Conservation (phyloP, 2,329 filamentous ascomycete genomes). For the Neopestalotiopsis clavispora region DNA sequence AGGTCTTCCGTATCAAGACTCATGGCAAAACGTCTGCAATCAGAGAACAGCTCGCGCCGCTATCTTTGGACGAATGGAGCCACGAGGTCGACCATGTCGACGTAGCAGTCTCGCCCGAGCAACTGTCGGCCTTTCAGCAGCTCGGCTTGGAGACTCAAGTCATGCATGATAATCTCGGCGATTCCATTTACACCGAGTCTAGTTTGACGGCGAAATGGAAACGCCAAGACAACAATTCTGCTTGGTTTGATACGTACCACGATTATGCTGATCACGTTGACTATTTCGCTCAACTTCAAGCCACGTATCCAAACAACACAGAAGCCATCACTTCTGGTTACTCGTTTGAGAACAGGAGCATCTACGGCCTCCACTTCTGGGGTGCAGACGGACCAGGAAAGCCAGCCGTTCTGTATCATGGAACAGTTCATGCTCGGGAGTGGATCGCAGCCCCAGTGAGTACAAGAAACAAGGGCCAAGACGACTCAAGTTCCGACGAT, state of each 20-base stretch:
- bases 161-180: constrained; percentile 34
- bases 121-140: constrained; percentile 31
- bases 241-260: constrained; percentile 61
- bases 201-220: constrained; percentile 20
- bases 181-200: constrained; percentile 34
- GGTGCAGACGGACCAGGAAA: constrained; percentile 49
- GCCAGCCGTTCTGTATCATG: constrained; percentile 55
- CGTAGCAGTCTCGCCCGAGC: constrained; percentile 37
- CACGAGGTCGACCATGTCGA: constrained; percentile 30
- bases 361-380: constrained; percentile 65
- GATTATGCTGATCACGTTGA: constrained; percentile 55
- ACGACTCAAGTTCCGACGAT: background rate
- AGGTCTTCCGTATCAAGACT: constrained; percentile 35
- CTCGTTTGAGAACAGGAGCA: constrained; percentile 52
- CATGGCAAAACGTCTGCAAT: constrained; percentile 16
- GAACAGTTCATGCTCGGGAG: constrained; percentile 57
- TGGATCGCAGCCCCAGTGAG: constrained; percentile 61
- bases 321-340: constrained; percentile 51
- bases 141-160: constrained; percentile 30
- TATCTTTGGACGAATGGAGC: constrained; percentile 6
- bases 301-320: constrained; percentile 47
- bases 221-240: constrained; percentile 23
- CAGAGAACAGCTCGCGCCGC: background rate
- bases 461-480: constrained; percentile 40
- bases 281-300: constrained; percentile 51